These are phyloP conservation scores for Pseudogymnoascus sp. DNA, from an alignment of 2,329 filamentous ascomycete genomes.

Conservation along the genomic window DNA sequence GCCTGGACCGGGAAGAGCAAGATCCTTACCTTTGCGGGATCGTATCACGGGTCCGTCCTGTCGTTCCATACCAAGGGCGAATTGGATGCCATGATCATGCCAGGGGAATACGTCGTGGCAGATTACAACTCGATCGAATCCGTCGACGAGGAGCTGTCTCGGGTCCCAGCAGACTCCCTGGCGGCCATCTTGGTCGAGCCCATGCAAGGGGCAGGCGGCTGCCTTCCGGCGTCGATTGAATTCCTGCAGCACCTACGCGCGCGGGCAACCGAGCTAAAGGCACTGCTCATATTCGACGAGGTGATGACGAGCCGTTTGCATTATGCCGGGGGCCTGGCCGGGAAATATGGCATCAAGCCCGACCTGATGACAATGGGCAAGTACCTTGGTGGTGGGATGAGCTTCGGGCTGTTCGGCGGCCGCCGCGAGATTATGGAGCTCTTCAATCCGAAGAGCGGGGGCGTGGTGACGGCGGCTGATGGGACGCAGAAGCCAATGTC, in stretches of 20 bases:
- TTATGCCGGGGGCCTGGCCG: constrained; percentile 37
- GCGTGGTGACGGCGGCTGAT: constrained; percentile 26
- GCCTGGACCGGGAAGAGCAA: constrained; percentile 16
- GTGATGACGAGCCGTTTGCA: constrained; percentile 61
- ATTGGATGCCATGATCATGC: constrained; percentile 13
- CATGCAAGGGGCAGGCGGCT: constrained; percentile 58
- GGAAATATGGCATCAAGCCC: constrained; percentile 39
- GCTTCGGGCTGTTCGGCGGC: constrained; percentile 62
- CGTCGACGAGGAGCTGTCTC: constrained; percentile 37
- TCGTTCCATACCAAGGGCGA: constrained; percentile 42
- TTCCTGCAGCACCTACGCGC: constrained; percentile 19
- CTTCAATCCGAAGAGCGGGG: constrained; percentile 43
- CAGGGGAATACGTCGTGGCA: constrained; percentile 39
- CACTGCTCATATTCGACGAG: constrained; percentile 62
- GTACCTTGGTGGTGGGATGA: constrained; percentile 58
- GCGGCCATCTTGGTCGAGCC: constrained; percentile 53
- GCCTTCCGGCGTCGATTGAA: constrained; percentile 36
- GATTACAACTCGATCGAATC: constrained; percentile 53
- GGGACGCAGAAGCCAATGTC: background rate
- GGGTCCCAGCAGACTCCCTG: constrained; percentile 32
- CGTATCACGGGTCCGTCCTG: constrained; percentile 28
- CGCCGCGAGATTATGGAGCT: constrained; percentile 48
- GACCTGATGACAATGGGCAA: constrained; percentile 62
- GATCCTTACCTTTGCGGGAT: constrained; percentile 21
- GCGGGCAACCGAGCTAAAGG: constrained; percentile 31